A percentile compares a stretch with the other conserved stretches of the same genome.
phyloP scores from a whole-genome alignment of 2,329 filamentous ascomycete species.

The Malbranchea cinnamomea region DNA sequence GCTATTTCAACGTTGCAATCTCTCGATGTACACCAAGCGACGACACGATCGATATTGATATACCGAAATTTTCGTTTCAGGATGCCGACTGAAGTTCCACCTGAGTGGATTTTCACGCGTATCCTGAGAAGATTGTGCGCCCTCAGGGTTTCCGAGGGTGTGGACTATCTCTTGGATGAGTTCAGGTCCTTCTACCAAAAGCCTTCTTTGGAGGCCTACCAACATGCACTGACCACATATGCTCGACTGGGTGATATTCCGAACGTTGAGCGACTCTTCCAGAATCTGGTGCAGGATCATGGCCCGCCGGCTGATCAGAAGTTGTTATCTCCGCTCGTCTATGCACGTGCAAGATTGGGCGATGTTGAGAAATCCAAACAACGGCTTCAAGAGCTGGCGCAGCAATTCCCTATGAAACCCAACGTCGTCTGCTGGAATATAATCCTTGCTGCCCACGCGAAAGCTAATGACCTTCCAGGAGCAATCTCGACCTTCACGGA shows the following conservation, averaged over 20 bases:
- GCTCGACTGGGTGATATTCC: constrained; percentile 32
- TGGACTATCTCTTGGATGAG: constrained; percentile 29
- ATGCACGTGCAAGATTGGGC: constrained; percentile 55
- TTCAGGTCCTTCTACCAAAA: constrained; percentile 19
- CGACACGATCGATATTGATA: constrained; percentile 20
- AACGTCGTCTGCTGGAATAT: constrained; percentile 58
- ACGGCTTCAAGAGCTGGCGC: constrained; percentile 47
- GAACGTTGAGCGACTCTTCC: constrained; percentile 31
- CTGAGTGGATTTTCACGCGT: constrained; percentile 12
- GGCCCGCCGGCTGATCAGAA: constrained; percentile 18
- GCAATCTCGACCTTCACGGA: constrained; percentile 49
- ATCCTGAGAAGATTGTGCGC: constrained; percentile 15
- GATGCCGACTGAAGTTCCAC: constrained; percentile 13
- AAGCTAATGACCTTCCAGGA: constrained; percentile 50
- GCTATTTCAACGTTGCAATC: constrained; percentile 18
- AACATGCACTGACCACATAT: constrained; percentile 25
- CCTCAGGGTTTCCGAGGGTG: constrained; percentile 20
- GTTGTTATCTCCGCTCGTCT: constrained; percentile 44
- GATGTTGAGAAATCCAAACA: constrained; percentile 44
- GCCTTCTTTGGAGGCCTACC: constrained; percentile 21
- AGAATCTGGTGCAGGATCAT: constrained; percentile 24
- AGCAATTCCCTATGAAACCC: constrained; percentile 41
- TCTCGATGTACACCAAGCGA: constrained; percentile 15
- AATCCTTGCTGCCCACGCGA: constrained; percentile 55
- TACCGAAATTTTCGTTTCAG: constrained; percentile 28